Percentiles rank a stretch among this genome's conserved stretches.
Evolutionary conservation across 116 monocot genomes (phyloP).

Genomic region (Cymodocea nodosa): DNA sequence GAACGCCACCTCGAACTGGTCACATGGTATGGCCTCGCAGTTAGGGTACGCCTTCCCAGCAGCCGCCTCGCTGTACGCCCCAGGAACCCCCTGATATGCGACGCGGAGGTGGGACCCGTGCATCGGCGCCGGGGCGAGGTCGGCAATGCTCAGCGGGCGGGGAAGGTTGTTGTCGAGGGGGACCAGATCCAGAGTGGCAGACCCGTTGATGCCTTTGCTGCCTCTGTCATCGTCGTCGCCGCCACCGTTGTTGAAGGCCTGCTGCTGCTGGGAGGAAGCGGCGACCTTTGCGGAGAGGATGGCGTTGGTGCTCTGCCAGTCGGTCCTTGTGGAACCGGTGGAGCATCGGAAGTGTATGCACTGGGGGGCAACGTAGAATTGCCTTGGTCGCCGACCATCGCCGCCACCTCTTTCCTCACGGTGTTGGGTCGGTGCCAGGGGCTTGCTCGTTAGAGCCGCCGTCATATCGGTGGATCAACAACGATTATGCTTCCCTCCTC

Average conservation of each 20-base stretch:
- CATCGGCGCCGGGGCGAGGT: conserved; percentile 54
- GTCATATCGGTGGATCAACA: no score
- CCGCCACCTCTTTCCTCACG: background rate
- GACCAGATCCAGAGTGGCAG: conserved; percentile 26
- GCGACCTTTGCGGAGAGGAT: conserved; percentile 33
- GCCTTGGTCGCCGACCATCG: background rate
- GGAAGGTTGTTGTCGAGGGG: conserved; percentile 37
- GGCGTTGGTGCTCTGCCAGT: conserved; percentile 44
- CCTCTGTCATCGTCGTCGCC: conserved; percentile 11
- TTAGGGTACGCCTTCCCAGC: conserved; percentile 53
- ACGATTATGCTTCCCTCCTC: no score
- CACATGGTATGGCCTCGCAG: conserved; percentile 68
- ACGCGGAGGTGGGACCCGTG: conserved; percentile 51
- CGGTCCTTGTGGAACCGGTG: conserved; percentile 18
- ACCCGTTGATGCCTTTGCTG: conserved; percentile 2
- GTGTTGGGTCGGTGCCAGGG: no score
- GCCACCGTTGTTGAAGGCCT: conserved; percentile 7
- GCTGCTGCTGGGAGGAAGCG: conserved; percentile 16
- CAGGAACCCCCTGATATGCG: conserved; percentile 55
- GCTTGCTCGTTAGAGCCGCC: no score
- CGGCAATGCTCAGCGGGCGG: conserved; percentile 36
- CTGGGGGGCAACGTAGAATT: background rate
- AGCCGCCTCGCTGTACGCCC: conserved; percentile 70
- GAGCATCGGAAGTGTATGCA: conserved; percentile 13
- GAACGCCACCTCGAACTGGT: conserved; percentile 61